These are phyloP conservation scores for Venturia aucupariae DNA, from an alignment of 2,329 filamentous ascomycete genomes.

Conservation along the genomic window DNA sequence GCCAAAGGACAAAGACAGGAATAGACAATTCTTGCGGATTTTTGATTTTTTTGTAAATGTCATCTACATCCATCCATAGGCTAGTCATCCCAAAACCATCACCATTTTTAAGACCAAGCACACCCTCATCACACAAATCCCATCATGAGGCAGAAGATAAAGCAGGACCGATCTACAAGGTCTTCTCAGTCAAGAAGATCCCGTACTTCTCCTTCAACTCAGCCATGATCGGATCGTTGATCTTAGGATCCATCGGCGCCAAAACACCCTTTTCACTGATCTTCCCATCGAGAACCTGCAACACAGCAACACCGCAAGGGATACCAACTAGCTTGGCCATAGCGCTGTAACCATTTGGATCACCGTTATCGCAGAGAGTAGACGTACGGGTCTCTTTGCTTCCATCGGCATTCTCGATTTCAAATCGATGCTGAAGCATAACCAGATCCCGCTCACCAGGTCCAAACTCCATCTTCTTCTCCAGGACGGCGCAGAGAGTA, in stretches of 20 bases:
- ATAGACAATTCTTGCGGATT: too few species aligned
- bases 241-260: slow-evolving; percentile 64
- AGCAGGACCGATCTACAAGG: slow-evolving; percentile 17
- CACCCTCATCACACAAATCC: background rate
- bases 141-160: background rate
- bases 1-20: too few species aligned
- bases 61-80: background rate
- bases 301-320: slow-evolving; percentile 63
- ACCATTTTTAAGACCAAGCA: background rate
- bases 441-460: slow-evolving; percentile 78
- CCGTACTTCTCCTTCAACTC: slow-evolving; percentile 70
- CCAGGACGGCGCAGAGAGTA: slow-evolving; percentile 79
- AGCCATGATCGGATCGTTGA: slow-evolving; percentile 65
- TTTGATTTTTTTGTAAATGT: too few species aligned
- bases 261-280: slow-evolving; percentile 65
- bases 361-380: slow-evolving; percentile 76
- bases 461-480: slow-evolving; percentile 85
- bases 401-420: slow-evolving; percentile 74
- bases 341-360: slow-evolving; percentile 65
- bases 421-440: slow-evolving; percentile 71
- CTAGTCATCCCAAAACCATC: background rate
- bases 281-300: slow-evolving; percentile 63
- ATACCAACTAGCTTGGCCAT: slow-evolving; percentile 80
- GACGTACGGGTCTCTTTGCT: slow-evolving; percentile 67
- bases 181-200: slow-evolving; percentile 65